A percentile compares a stretch with the other conserved stretches of the same genome.
These are phyloP conservation scores for Pochonia chlamydosporia DNA, from an alignment of 2,329 filamentous ascomycete genomes.

Conservation along the genomic window DNA sequence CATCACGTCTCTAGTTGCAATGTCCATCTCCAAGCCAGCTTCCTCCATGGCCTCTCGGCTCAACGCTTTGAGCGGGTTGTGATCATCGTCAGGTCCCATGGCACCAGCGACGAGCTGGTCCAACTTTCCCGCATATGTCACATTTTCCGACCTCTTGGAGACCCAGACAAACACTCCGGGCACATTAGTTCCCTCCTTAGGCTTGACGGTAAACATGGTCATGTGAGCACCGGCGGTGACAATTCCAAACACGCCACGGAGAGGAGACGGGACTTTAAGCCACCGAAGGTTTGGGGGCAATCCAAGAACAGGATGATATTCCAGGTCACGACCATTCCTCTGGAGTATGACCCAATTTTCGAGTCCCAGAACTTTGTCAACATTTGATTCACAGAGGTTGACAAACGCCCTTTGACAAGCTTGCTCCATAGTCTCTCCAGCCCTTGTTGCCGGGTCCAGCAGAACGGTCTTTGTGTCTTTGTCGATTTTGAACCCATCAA, in stretches of 20 bases:
- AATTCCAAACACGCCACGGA: conserved; percentile 29
- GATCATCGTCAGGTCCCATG: conserved; percentile 23
- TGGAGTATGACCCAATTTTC: conserved; percentile 17
- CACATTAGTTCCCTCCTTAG: conserved; percentile 13
- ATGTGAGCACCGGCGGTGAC: conserved; percentile 31
- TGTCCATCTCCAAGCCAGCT: conserved; percentile 22
- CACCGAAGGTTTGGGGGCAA: conserved; percentile 13
- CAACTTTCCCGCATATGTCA: conserved; percentile 27
- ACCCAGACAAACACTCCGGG: conserved; percentile 26
- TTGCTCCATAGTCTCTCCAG: not conserved
- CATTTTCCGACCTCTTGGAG: conserved; percentile 21
- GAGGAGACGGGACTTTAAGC: conserved; percentile 24
- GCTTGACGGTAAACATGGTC: conserved; percentile 26
- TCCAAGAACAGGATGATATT: conserved; percentile 23
- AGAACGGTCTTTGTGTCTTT: conserved; percentile 13
- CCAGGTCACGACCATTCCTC: conserved; percentile 8
- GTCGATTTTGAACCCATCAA: conserved; percentile 13
- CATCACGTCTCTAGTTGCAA: conserved; percentile 14
- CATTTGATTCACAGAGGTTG: conserved; percentile 20
- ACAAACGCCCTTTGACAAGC: conserved; percentile 11
- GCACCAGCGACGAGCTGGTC: conserved; percentile 32
- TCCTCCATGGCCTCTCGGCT: conserved; percentile 28
- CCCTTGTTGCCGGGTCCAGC: conserved; percentile 11
- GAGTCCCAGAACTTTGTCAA: conserved; percentile 18
- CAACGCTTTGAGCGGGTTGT: conserved; percentile 21